Base-by-base conservation (phyloP, 768 basidiomycete genomes). In the Phylloporus sp. region DNA sequence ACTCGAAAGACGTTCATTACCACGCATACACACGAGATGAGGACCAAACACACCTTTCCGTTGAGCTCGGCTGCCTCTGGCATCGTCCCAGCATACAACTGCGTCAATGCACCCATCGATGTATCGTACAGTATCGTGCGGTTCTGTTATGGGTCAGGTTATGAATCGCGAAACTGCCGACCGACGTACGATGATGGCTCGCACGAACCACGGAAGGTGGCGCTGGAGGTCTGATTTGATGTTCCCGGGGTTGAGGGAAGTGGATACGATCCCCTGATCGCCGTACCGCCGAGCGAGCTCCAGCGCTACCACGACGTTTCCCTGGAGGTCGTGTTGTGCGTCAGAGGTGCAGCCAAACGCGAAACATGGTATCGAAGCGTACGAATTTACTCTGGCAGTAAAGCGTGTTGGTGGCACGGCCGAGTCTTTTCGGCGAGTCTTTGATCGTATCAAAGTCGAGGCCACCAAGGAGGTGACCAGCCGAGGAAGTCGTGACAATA, bases 201-300 rank as follows among this genome's bases (percentile, higher is more conserved):
- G 50, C 15, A 29, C 49, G 10, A 50, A 17, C 29, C 44, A 17
- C 1, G 50, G 35, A 10, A 54, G 6, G 45, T 69, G 44, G 13
- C 69, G 62, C n/a, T 46, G 47, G 5, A 72, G 44, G 23, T 68
- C 64, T 3, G 65, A 59, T 21, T 56, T 56, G 49, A 71, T 60
- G 49, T 61, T 62, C 46, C 77, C 76, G 1, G 80, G 77, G 49
- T 79, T 68, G 21, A 79, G 54, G 15, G 72, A 62, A 21, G 65
- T 64, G 3, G 71, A 72, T 0, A 80, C 65, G 42, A 82, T 72
- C 8, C 71, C 73, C 50, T 73, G 52, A 26, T 74, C 71, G 1
- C 63, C 70, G 52, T 76, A 74, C 49, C 74, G 65, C 38, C 74
- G 59, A 21, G 72, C 73, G 20, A 80, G 60, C 56, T 79, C 80